Base-by-base conservation (phyloP, 345 rosid genomes). In the Cardamine chenopodiifolia region DNA sequence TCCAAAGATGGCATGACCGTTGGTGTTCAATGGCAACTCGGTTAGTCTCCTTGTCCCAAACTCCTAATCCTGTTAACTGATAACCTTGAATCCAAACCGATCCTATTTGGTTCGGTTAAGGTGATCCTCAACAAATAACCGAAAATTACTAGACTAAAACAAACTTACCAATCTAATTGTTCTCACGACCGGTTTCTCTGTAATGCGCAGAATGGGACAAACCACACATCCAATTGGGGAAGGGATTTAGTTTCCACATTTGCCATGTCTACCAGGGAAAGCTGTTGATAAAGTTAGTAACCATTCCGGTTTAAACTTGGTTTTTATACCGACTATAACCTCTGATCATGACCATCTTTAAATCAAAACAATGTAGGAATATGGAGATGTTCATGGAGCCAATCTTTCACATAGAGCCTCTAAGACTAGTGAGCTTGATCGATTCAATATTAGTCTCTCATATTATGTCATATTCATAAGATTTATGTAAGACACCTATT, bases 321-420 rank as follows among this genome's bases (percentile, higher is more conserved):
- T 58, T 78, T 20, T 13, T 47, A 50, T 4, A 14, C 9, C 7
- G 18, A 28, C n/a, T 47, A 53, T 60, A 39, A 55, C 39, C 55
- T 9, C 1, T 39, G 63, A 58, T 42, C 49, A 66, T 50, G 72
- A 48, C 63, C 49, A 67, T 29, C 4, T 57, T 18, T 40, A 15
- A 64, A 39, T 53, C 15, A 59, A 67, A 53, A 52, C 55, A 35
- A 65, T 47, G 60, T 81, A 91, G 97, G 88, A 86, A 91, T 49
- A 84, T 91, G 13, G 96, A 89, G 83, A 87, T 93, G 91, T 84
- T 87, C 77, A 84, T 87, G 83, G 91, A 91, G 22, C 93, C 97
- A 62, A 79, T 93, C 29, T 81, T 89, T 50, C 84, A 83, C n/a
- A 20, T 85, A 0, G 90, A 85, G 42, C 88, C 89, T 28, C 59